phyloP scores from a whole-genome alignment of 225 moss, liverwort and hornwort genomes.

The Asterella californica region DNA sequence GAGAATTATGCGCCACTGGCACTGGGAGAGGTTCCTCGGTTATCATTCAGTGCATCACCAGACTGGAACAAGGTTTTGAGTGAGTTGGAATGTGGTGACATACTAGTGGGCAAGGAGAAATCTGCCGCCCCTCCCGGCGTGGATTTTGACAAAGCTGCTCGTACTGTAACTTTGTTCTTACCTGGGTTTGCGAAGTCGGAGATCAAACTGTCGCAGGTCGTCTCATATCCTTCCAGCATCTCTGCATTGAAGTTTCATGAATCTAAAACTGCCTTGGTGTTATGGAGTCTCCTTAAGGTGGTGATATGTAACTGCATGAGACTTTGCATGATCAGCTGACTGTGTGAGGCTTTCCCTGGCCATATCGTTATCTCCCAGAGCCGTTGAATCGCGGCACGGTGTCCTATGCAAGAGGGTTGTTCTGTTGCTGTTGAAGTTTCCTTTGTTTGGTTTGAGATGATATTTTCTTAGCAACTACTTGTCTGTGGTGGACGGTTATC shows the following conservation, averaged over 20 bases:
- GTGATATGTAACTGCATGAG: neutral
- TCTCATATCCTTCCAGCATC: neutral
- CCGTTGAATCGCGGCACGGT: neutral
- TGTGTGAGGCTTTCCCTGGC: neutral
- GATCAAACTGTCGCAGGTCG: conserved; percentile 87
- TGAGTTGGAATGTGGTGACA: conserved; percentile 46
- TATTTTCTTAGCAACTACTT: neutral
- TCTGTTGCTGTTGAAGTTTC: neutral
- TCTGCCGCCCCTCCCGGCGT: conserved; percentile 57
- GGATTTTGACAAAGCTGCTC: conserved; percentile 58
- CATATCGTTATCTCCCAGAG: neutral
- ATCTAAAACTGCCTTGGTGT: neutral
- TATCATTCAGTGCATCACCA: conserved; percentile 49
- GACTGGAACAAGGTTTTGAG: conserved; percentile 66
- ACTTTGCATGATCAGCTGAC: neutral
- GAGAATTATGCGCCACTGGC: conserved; percentile 56
- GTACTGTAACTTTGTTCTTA: conserved; percentile 74
- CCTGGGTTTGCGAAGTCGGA: conserved; percentile 94
- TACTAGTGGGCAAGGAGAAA: conserved; percentile 45
- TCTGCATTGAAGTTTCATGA: neutral
- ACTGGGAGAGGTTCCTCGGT: conserved; percentile 51
- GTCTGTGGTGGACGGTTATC: neutral
- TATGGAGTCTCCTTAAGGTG: neutral
- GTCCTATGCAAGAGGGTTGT: neutral
- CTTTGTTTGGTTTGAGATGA: neutral